Percentiles rank a stretch among this genome's conserved stretches.
Conservation (phyloP, 768 basidiomycete genomes). For the Boletellus emodensis region DNA sequence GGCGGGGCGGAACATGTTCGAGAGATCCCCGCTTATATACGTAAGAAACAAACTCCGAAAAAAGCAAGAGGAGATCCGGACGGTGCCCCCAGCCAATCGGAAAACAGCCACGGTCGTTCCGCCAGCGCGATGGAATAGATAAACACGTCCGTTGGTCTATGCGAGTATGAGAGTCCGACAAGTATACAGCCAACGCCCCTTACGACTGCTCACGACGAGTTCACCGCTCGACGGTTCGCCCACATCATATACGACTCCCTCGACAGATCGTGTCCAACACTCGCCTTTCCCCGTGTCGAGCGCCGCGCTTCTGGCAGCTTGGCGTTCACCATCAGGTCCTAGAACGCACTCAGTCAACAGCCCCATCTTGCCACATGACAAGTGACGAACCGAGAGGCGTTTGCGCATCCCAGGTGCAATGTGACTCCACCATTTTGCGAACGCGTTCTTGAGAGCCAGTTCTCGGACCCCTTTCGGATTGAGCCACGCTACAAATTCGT, state of each 20-base stretch:
- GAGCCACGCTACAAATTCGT: slow-evolving; percentile 82
- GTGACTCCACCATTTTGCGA: slow-evolving; percentile 84
- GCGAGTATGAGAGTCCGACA: slow-evolving; percentile 9
- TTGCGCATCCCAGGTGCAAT: slow-evolving; percentile 75
- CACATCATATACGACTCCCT: slow-evolving; percentile 87
- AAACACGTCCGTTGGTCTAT: slow-evolving; percentile 18
- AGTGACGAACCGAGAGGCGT: slow-evolving; percentile 60
- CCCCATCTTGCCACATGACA: neutral
- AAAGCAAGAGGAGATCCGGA: neutral
- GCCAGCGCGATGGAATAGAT: slow-evolving; percentile 17
- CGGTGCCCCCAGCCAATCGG: slow-evolving; percentile 2
- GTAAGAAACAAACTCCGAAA: slow-evolving; percentile 1
- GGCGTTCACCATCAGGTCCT: slow-evolving; percentile 70
- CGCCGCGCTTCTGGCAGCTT: slow-evolving; percentile 78
- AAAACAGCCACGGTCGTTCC: slow-evolving; percentile 3
- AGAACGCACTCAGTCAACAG: slow-evolving; percentile 9
- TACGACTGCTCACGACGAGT: slow-evolving; percentile 22
- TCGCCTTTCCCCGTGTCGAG: slow-evolving; percentile 64
- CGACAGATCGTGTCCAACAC: slow-evolving; percentile 55
- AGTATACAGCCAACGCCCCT: neutral
- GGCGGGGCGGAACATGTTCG: neutral
- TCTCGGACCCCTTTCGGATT: slow-evolving; percentile 92
- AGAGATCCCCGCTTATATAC: neutral
- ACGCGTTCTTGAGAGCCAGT: slow-evolving; percentile 65
- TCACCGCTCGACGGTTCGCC: slow-evolving; percentile 74